Base-by-base conservation (phyloP, 352 stramenopile genomes). In the Phytophthora litchii region DNA sequence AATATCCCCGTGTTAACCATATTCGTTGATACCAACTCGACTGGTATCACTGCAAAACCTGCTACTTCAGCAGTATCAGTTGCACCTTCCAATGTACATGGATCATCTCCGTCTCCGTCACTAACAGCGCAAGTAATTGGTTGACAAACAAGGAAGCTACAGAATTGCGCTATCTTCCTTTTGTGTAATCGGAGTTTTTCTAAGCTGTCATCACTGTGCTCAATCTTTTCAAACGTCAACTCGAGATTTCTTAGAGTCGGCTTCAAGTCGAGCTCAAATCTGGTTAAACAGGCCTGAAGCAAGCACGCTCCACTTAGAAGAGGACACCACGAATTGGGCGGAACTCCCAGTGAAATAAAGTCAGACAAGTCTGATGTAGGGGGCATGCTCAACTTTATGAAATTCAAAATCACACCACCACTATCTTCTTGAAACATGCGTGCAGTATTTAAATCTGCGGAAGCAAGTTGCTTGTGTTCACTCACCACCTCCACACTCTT, bases 1-100 rank as follows among this genome's bases (percentile, higher is more conserved):
- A 78, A 16, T 21, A 74, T 42, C 1, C 65, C 72, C 23, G 46
- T 76, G 11, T 60, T 56, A 13, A 70, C 41, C 1, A 12, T 14
- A 38, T 5, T 52, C 7, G 11, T 25, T 6, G 29, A 13, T 43
- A 27, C 14, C 7, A 5, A n/a, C 13, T 51, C 25, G 35, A 27
- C n/a, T 31, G n/a, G 0, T 37, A n/a, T 17, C 20, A 29, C 13
- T 23, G n/a, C 6, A 5, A 10, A 31, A 2, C 32, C 21, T 20
- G 20, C 8, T 52, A 51, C 13, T 14, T 42, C 25, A 16, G 25
- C 16, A 14, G 7, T 11, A 40, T 38, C 14, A 4, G 21, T 11
- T 57, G 35, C 41, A 8, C 20, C 31, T 20, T 4, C 19, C 34
- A 27, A 1, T 8, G 3, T 41, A 27, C 4, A 10, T 31, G 13